Evolutionary conservation across 75 land plant species (phyloP).

Genomic region (Sequoiadendron giganteum): DNA sequence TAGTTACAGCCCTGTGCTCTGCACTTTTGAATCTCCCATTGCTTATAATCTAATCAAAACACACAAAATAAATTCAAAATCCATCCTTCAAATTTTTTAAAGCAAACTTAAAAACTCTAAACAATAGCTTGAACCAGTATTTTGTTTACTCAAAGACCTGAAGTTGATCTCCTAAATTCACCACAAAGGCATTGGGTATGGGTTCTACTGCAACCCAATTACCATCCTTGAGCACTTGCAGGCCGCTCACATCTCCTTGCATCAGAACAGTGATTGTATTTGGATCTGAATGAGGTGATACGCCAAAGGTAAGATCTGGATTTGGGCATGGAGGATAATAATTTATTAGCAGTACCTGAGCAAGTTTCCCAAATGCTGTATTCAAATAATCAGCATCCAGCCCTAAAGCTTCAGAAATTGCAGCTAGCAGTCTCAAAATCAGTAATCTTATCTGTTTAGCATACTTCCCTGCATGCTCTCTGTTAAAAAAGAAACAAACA

Average conservation of each 20-base stretch:
- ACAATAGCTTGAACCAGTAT: no score
- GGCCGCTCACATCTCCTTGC: conserved; percentile 17
- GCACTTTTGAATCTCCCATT: conserved; percentile 58
- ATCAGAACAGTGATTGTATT: conserved; percentile 34
- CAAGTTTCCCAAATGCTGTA: conserved; percentile 35
- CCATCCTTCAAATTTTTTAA: not conserved
- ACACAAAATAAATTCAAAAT: no score
- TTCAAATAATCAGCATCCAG: conserved; percentile 30
- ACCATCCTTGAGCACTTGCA: conserved; percentile 10
- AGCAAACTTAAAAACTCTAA: no score
- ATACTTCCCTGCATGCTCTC: conserved; percentile 32
- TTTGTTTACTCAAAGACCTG: not conserved
- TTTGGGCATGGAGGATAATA: conserved; percentile 64
- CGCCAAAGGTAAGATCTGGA: not conserved
- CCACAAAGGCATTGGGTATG: conserved; percentile 17
- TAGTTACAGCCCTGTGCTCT: conserved; percentile 47
- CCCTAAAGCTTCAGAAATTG: conserved; percentile 59
- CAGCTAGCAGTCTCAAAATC: conserved; percentile 28
- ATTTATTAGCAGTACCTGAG: conserved; percentile 46
- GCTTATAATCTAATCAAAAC: conserved; percentile 23
- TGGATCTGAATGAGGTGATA: conserved; percentile 52
- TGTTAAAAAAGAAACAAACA: not conserved
- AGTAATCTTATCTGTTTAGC: conserved; percentile 23
- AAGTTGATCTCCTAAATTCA: conserved; percentile 33
- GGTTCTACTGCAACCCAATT: conserved; percentile 22